Base-by-base conservation (phyloP, 352 stramenopile genomes). In the Globisporangium acanthophoron region DNA sequence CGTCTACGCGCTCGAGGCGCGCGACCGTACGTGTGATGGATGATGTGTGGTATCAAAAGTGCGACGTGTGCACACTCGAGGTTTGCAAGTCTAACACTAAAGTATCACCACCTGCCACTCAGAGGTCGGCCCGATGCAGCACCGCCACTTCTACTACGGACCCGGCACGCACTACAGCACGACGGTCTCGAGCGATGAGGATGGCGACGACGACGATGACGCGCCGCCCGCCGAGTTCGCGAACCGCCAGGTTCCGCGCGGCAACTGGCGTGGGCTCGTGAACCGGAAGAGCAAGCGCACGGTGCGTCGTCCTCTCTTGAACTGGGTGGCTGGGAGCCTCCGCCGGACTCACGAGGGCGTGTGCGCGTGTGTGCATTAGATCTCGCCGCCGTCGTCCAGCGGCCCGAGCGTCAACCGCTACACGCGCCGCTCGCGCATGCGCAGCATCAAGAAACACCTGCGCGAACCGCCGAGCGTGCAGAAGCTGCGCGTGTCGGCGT, bases 361-460 rank as follows among this genome's bases (percentile, higher is more conserved):
- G 16, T 11, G 40, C 40, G 40, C 4, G 5, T 20, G 5, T 20
- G 12, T n/a, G 40, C 11, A 20, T 47, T 16, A 66, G 61, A 61
- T 64, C 58, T 64, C 59, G 31, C 62, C 75, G 48, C 72, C 69
- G 0, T 66, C 75, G 12, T 69, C 73, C 0, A 65, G 65, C 9
- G 73, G 63, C 6, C 70, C 71, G 3, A 74, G 70, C n/a, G 75
- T 85, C 40, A 93, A 87, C 56, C 78, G 84, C 50, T 90, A 80
- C 37, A 93, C 84, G 51, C 64, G 84, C 12, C 80, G 84, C 41
- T 92, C 84, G 51, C 75, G 84, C 44, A 91, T 94, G 81, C 73
- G 84, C 49, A 92, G 73, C 52, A 90, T 92, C 59, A 92, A 92
- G 67, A 91, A 91, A 57, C 78, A 89, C 51, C 52, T 91, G 62